Evolutionary conservation across 1,284 basidiomycete species (phyloP).

Genomic region (Trichosporon ovoides): DNA sequence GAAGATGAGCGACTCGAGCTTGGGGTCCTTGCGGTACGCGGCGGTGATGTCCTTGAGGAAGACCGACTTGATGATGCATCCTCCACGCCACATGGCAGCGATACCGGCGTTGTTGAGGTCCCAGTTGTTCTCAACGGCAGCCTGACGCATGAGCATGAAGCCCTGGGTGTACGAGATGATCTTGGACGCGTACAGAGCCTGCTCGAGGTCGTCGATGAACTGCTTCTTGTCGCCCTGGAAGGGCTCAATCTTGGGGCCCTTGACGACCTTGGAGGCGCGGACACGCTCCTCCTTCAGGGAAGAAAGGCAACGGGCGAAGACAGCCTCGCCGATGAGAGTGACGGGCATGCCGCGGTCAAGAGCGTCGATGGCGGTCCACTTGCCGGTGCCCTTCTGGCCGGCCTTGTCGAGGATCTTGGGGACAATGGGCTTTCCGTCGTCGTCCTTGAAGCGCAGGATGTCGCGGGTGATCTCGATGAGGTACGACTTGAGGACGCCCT

Average conservation of each 20-base stretch:
- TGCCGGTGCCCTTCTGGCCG: conserved; percentile 99
- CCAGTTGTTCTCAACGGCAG: conserved; percentile 81
- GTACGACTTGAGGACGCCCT: conserved; percentile 98
- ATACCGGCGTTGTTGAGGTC: conserved; percentile 77
- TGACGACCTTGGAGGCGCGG: conserved; percentile 83
- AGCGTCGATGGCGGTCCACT: conserved; percentile 99
- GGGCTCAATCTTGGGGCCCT: conserved; percentile 81
- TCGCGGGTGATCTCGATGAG: conserved; percentile 96
- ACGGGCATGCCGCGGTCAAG: conserved; percentile 92
- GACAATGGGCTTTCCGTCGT: conserved; percentile 81
- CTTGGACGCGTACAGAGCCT: conserved; percentile 98
- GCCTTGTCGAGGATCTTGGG: conserved; percentile 92
- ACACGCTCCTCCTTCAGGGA: conserved; percentile 96
- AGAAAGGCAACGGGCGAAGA: conserved; percentile 97
- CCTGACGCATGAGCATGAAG: conserved; percentile 99
- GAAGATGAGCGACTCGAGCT: conserved; percentile 90
- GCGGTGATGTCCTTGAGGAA: conserved; percentile 90
- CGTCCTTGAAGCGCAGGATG: conserved; percentile 91
- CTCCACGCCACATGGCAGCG: conserved; percentile 98
- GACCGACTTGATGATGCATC: conserved; percentile 96
- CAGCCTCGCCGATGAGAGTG: conserved; percentile 98
- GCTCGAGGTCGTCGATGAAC: conserved; percentile 95
- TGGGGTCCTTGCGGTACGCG: conserved; percentile 80
- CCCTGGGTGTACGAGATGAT: conserved; percentile 99
- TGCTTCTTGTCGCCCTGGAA: conserved; percentile 99